Evolutionary conservation across 176 grass and related monocot species (phyloP).

Genomic region (Alopecurus myosuroides): DNA sequence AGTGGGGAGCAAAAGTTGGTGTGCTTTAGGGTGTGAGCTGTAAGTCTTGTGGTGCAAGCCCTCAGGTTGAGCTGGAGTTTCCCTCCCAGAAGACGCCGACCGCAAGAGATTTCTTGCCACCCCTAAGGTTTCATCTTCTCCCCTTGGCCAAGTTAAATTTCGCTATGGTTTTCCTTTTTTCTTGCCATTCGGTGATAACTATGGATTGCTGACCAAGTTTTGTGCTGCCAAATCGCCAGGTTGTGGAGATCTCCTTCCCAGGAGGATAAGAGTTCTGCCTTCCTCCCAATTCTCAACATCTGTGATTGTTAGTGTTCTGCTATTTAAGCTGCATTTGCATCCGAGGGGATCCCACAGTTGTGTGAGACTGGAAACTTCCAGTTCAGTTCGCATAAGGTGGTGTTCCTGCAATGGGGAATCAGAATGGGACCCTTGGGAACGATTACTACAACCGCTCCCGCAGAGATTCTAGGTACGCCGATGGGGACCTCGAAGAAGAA

Average conservation of each 20-base stretch:
- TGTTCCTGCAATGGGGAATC: slow-evolving; percentile 42
- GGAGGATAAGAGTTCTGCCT: slow-evolving; percentile 12
- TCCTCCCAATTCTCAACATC: not conserved
- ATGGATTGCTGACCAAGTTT: slow-evolving; percentile 35
- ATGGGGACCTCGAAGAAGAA: slow-evolving; percentile 28
- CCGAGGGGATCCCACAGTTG: not conserved
- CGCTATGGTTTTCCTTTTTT: slow-evolving; percentile 3
- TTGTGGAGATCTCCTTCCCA: not conserved
- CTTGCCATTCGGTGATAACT: slow-evolving; percentile 8
- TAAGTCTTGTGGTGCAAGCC: slow-evolving; percentile 35
- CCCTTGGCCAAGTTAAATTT: not conserved
- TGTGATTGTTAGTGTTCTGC: not conserved
- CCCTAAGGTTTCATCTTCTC: slow-evolving; percentile 39
- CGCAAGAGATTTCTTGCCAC: slow-evolving; percentile 30
- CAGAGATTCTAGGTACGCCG: slow-evolving; percentile 29
- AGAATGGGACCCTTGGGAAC: slow-evolving; percentile 50
- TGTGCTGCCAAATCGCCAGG: slow-evolving; percentile 23
- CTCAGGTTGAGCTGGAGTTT: slow-evolving; percentile 20
- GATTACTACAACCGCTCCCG: slow-evolving; percentile 39
- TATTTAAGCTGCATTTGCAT: slow-evolving; percentile 22
- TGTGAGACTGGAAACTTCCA: slow-evolving; percentile 30
- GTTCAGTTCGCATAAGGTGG: not conserved
- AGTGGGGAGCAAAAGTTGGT: not conserved
- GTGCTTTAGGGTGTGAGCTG: not conserved
- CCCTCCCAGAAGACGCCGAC: slow-evolving; percentile 25